Base-by-base conservation (phyloP, 1,284 basidiomycete genomes). In the Puccinia polysora region DNA sequence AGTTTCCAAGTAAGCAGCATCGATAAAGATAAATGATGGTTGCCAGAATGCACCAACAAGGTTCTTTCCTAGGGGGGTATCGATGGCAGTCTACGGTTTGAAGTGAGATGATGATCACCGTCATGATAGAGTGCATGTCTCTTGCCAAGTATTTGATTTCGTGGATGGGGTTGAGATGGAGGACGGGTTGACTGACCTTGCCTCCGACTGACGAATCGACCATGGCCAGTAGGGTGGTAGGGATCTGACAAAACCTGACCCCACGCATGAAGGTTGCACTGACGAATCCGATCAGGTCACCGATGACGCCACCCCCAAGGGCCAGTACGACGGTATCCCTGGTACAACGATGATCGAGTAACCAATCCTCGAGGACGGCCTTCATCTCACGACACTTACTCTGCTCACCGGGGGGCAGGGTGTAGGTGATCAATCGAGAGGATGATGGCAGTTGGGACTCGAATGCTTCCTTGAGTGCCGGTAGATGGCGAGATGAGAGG, bases 1-100 rank as follows among this genome's bases (percentile, higher is more conserved):
- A 1, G 92, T 95, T 77, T 92, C 90, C 74, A 99, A 86, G 84
- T 96, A 96, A 0, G 93, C 89, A 18, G 91, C 89, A 80, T 99
- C 96, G 77, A 97, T 96, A 81, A 99, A 99, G 79, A 97, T 89
- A 83, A 89, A 97, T 77, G 89, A 86, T 1, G 95, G 95, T 81
- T 98, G 96, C 90, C 93, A 94, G 84, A 99, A 99, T 2, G 95
- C 89, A 75, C 95, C 96, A 76, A 98, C 91, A 76, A 98, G 85
- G 81, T 99, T 99, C 83, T 99, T 99, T 74, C 95, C 96, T 75
- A 89, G 87, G 2, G 88, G 91, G 0, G 94, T 97, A 80, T 98
- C 96, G 76, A 98, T 95, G 36, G 95, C 96, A 0, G 96, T 98
- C 84, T 79, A 65, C n/a, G n/a, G n/a, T n/a, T n/a, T n/a, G n/a